Base-by-base conservation (phyloP, 2,329 filamentous ascomycete genomes). In the Colletotrichum navitas region DNA sequence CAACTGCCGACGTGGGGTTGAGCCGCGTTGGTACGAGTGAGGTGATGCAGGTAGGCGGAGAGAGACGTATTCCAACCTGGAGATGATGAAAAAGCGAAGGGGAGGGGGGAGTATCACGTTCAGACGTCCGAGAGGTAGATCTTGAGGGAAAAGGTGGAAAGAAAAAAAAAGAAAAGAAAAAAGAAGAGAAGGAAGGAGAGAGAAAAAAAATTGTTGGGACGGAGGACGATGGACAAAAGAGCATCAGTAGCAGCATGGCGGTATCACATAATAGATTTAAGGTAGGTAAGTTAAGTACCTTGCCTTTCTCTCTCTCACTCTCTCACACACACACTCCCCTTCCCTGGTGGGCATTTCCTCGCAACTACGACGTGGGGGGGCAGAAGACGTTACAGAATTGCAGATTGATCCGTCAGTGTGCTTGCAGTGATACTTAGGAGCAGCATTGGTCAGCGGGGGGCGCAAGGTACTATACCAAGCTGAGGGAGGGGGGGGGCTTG, bases 381-480 rank as follows among this genome's bases (percentile, higher is more conserved):
- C 64, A 56, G 68, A 63, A 56, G 58, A 64, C 65, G 68, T 71
- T 71, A 71, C 68, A 71, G 68, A 71, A 66, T 71, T 71, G 68
- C 68, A 71, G 65, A 71, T 49, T 68, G 18, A 43, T 66, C 51
- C 52, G 68, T 71, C 68, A 71, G 52, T 68, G 68, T 71, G 68
- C 54, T 63, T 71, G 68, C 68, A 71, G 68, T 68, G 65, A 63
- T 63, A 70, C 58, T 39, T 66, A 7, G 54, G 36, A 43, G 55
- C 39, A 32, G 68, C 65, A 71, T 68, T 71, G 68, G 68, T 63
- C 68, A 63, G 68, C 45, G 61, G 65, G 68, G 68, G 43, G 7
- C 8, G 18, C 18, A 21, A 43, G 41, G 43, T 63, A 63, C 36
- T 39, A 39, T 63, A 63, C 36, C 14, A 39, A 39, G 58, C 39